Percentiles rank a stretch among this genome's conserved stretches.
Conservation (phyloP, 1,139 yeast genomes). For the Pneumocystis oryctolagi region DNA sequence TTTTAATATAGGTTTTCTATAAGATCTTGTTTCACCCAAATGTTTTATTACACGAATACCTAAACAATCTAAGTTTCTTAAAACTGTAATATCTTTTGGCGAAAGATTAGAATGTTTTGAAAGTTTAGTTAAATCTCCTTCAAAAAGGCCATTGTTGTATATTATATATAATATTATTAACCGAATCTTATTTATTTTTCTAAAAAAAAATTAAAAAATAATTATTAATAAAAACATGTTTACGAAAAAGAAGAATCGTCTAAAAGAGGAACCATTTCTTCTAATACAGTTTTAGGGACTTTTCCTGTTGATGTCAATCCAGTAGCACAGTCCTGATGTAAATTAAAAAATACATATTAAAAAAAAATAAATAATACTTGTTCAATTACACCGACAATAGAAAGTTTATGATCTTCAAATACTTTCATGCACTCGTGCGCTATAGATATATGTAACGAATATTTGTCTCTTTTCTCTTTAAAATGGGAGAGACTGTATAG, state of each 20-base stretch:
- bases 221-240: slow-evolving; percentile 16
- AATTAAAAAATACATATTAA: not conserved
- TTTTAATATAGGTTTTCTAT: slow-evolving; percentile 19
- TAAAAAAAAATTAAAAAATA: slow-evolving; percentile 27
- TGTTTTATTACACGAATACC: slow-evolving; percentile 55
- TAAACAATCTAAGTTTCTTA: slow-evolving; percentile 48
- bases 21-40: slow-evolving; percentile 22
- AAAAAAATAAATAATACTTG: slow-evolving; percentile 2
- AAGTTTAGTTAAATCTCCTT: slow-evolving; percentile 56
- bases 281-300: slow-evolving; percentile 48
- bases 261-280: slow-evolving; percentile 46
- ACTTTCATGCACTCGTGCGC: slow-evolving; percentile 29
- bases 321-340: slow-evolving; percentile 53
- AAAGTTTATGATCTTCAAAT: slow-evolving; percentile 22
- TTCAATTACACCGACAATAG: slow-evolving; percentile 25
- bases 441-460: slow-evolving; percentile 27
- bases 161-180: slow-evolving; percentile 63
- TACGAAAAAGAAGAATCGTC: slow-evolving; percentile 27
- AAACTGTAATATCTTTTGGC: slow-evolving; percentile 44
- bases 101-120: slow-evolving; percentile 53
- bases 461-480: slow-evolving; percentile 26
- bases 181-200: slow-evolving; percentile 49
- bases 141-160: slow-evolving; percentile 72
- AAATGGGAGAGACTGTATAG: slow-evolving; percentile 30
- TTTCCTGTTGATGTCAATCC: slow-evolving; percentile 63